Evolutionary conservation across 805 yeast genomes (phyloP).

Genomic region (Kuraishia cidri): DNA sequence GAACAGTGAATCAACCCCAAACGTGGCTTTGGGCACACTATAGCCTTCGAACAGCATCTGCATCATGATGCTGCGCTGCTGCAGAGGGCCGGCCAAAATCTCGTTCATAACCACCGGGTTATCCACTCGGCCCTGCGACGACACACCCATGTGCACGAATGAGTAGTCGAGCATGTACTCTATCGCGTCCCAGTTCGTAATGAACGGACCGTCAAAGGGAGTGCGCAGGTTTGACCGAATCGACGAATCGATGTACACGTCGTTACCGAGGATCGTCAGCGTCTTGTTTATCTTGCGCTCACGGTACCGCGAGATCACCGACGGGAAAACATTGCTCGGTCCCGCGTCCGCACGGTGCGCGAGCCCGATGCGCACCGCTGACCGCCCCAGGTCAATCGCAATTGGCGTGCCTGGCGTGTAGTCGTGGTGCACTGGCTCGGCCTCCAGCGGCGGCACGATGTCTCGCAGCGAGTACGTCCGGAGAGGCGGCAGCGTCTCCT

Average conservation of each 20-base stretch:
- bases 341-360: conserved; percentile 21
- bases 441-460: conserved; percentile 20
- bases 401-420: conserved; percentile 61
- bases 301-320: conserved; percentile 62
- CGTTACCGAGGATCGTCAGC: conserved; percentile 76
- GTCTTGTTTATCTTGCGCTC: conserved; percentile 62
- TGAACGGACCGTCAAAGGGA: conserved; percentile 81
- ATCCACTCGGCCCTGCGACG: conserved; percentile 40
- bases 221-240: conserved; percentile 60
- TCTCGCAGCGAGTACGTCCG: conserved; percentile 32
- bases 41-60: conserved; percentile 84
- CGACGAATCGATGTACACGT: conserved; percentile 61
- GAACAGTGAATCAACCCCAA: conserved; percentile 80
- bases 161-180: conserved; percentile 81
- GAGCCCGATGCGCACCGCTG: conserved; percentile 50
- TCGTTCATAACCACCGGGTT: conserved; percentile 83
- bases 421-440: conserved; percentile 37
- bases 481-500: conserved; percentile 31
- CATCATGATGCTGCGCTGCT: conserved; percentile 67
- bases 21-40: conserved; percentile 59
- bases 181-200: conserved; percentile 88
- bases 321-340: conserved; percentile 64
- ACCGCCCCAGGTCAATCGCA: conserved; percentile 81
- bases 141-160: conserved; percentile 70
- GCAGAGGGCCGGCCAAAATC: conserved; percentile 57